Evolutionary conservation across 768 basidiomycete genomes (phyloP).

Genomic region (Tephrocybe sp.): DNA sequence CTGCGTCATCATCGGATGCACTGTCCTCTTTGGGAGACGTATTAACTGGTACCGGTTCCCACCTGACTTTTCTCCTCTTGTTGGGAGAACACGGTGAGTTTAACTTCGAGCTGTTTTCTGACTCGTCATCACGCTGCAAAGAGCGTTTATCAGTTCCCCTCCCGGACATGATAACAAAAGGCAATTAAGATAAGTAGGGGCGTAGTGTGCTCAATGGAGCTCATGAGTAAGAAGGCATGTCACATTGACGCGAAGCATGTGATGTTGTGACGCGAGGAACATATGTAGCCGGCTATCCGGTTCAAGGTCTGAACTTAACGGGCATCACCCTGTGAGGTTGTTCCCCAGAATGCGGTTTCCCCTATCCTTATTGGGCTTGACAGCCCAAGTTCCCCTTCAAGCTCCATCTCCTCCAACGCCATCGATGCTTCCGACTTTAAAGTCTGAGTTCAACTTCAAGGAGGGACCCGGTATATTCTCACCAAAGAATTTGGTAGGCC

Average conservation of each 20-base stretch:
- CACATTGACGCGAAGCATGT: conserved; percentile 2
- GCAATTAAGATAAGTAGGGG: not conserved
- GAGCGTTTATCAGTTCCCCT: not conserved
- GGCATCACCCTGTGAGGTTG: no score
- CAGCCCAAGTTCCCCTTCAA: conserved; percentile 51
- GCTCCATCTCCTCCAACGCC: conserved; percentile 16
- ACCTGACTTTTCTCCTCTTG: conserved; percentile 31
- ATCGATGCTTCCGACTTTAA: conserved; percentile 20
- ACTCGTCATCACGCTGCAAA: not conserved
- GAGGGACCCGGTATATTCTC: conserved; percentile 59
- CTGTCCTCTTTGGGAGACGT: conserved; percentile 10
- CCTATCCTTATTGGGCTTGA: conserved; percentile 51
- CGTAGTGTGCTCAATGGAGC: not conserved
- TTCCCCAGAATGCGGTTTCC: conserved; percentile 46
- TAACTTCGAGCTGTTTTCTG: conserved; percentile 5
- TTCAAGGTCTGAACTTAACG: no score
- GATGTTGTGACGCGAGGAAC: conserved; percentile 12
- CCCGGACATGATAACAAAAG: conserved; percentile 2
- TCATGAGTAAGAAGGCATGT: not conserved
- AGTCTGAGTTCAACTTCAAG: conserved; percentile 58
- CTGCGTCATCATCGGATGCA: conserved; percentile 25
- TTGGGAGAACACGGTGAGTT: not conserved
- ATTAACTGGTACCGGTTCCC: conserved; percentile 23
- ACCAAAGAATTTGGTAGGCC: conserved; percentile 58
- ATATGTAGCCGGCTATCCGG: not conserved